These are phyloP conservation scores for Coemansia sp. DNA, from an alignment of 192 early-diverging fungal species.

Conservation along the genomic window DNA sequence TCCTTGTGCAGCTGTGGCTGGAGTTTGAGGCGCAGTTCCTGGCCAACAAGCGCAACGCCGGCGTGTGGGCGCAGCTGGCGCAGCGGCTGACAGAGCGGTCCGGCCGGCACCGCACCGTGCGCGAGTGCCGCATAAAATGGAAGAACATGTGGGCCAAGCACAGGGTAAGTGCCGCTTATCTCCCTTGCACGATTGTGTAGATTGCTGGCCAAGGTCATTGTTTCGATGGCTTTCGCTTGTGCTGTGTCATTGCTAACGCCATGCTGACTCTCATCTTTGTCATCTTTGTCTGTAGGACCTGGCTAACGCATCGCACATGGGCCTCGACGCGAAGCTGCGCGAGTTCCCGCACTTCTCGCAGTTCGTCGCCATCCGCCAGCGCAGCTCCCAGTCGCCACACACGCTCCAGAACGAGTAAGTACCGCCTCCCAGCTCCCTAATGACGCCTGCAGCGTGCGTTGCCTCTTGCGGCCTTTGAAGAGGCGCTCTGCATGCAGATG, in stretches of 20 bases:
- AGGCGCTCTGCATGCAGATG: no score
- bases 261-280: not conserved
- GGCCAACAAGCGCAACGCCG: conserved; percentile 55
- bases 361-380: conserved; percentile 43
- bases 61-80: conserved; percentile 54
- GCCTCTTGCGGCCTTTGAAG: no score
- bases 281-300: conserved; percentile 40
- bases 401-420: conserved; percentile 44
- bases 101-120: conserved; percentile 46
- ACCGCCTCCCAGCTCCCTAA: not conserved
- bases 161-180: conserved; percentile 52
- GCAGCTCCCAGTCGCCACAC: conserved; percentile 23
- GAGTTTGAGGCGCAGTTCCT: conserved; percentile 52
- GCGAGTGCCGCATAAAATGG: conserved; percentile 57
- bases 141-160: conserved; percentile 59
- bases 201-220: not conserved
- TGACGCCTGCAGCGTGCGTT: no score
- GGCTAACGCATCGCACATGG: conserved; percentile 51
- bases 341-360: conserved; percentile 52
- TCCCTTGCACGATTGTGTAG: no score
- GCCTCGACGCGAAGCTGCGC: conserved; percentile 51
- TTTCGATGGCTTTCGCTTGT: not conserved
- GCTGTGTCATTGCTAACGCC: no score
- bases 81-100: conserved; percentile 47
- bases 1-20: conserved; percentile 53